Evolutionary conservation across 345 rosid genomes (phyloP), one percentile per base, ranked within the genome.

Genomic region (Eucalyptus albens): DNA sequence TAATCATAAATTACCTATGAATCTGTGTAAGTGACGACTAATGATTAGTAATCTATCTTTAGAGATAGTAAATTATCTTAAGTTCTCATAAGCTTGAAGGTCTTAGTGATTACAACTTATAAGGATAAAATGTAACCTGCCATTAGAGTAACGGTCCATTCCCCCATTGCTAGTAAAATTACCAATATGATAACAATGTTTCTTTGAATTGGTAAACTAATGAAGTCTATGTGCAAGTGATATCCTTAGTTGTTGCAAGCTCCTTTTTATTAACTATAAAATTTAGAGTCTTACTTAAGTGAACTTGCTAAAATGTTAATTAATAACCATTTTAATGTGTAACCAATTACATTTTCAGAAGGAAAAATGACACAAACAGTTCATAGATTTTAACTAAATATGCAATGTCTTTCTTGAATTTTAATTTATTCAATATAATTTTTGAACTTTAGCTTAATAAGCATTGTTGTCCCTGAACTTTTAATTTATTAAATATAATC

Each of bases 391-490:
- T 59, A 26, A 6, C n/a, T 4, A 10, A 60, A 26, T 11, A 24
- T 59, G 65, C 6, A 11, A 26, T 26, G 3, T 60, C 0, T 5
- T 26, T 8, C 4, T 5, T 60, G 8, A 60, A 26, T 10, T 26
- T 60, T 60, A 60, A 60, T 11, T 60, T 60, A 6, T 59, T 59
- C 2, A 26, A 26, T 56, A 10, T 59, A 24, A 5, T 24, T 2
- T 8, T 5, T 59, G 3, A 59, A 11, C 4, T 24, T 59, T 59
- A 59, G 7, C 7, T 2, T 4, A 59, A 59, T 11, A 11, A 26
- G 3, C 3, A 59, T 26, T 11, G 3, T 26, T 13, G 1, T 59
- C n/a, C 6, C 3, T 2, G 0, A 1, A 59, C 14, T 19, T 59
- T 59, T 59, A 11, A 59, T 59, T 59, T 59, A 53, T 53, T 19